Evolutionary conservation across 371 early-diverging fungal species (phyloP), one percentile per base, ranked within the genome.

Genomic region (Blakeslea trispora): DNA sequence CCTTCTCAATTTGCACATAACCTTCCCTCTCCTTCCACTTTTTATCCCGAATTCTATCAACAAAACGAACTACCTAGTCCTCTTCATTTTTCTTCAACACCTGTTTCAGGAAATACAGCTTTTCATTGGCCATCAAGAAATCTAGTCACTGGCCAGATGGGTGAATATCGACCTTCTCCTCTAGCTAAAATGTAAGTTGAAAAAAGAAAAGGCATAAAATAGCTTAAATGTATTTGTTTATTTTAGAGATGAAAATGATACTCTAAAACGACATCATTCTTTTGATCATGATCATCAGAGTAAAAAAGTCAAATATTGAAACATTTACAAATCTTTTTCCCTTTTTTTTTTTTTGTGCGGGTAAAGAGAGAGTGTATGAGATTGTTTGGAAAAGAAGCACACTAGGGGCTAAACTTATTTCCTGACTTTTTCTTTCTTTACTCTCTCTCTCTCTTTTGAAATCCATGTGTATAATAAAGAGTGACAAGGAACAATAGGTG

Each of bases 31-130:
- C 91, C 91, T 1, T 85, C 86, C 5, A 81, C 88, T 5, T 90
- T 88, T 61, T 90, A 89, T 57, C 86, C 89, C 4, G 84, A 88
- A 42, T 85, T 90, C 51, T 90, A 89, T 65, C 85, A 84, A 39
- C 82, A 77, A 48, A 81, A 57, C 59, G 87, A 83, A 45, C 60
- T 79, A 43, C 84, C 78, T n/a, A 86, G 86, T 51, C 87, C 87
- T 14, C 63, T 86, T 47, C 79, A 81, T 44, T 84, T 86, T 57
- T 81, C 79, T 10, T 69, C 76, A 9, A 86, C 86, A 18, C 87
- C 87, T 0, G 75, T 81, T 8, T 69, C 80, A 5, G 67, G 61
- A 5, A 71, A 75, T 2, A 71, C 79, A 37, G 68, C 84, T 4
- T 86, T 86, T 68, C 72, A 81, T 57, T 86, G 86, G 86, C 86